Evolutionary conservation across 768 basidiomycete genomes (phyloP).

Genomic region (Leccinum boreale): DNA sequence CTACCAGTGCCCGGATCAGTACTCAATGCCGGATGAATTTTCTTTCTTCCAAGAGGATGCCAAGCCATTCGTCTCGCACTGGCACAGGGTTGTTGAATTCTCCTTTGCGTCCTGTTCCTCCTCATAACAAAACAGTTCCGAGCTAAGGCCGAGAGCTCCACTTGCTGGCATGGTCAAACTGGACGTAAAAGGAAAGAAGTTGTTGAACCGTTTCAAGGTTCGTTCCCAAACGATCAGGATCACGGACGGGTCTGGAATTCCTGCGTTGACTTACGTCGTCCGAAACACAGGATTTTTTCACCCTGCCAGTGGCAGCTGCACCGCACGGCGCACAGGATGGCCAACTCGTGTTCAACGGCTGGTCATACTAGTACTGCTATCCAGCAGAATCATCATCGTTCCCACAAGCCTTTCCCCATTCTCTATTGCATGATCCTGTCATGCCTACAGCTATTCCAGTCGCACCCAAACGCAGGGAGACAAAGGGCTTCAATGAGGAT

Average conservation of each 20-base stretch:
- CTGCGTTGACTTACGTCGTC: background rate
- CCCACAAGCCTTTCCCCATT: conserved; percentile 4
- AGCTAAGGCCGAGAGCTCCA: background rate
- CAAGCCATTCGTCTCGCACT: background rate
- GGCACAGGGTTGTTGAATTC: background rate
- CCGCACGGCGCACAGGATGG: conserved; percentile 8
- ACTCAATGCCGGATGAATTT: too few species aligned
- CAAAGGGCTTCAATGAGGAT: background rate
- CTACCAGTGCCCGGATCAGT: too few species aligned
- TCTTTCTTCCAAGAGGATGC: too few species aligned
- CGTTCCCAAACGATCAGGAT: background rate
- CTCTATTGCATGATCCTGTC: conserved; percentile 7
- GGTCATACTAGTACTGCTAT: background rate
- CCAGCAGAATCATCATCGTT: background rate
- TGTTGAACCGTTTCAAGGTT: background rate
- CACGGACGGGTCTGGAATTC: too few species aligned
- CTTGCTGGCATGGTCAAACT: background rate
- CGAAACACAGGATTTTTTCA: background rate
- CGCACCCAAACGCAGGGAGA: conserved; percentile 1
- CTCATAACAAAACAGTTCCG: background rate
- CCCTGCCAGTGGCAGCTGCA: background rate
- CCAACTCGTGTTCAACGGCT: background rate
- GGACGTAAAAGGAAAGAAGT: background rate
- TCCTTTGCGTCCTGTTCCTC: background rate
- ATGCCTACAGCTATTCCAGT: conserved; percentile 7